Evolutionary conservation across 139 green algal genomes (phyloP).

Genomic region (Chloropicon primus): DNA sequence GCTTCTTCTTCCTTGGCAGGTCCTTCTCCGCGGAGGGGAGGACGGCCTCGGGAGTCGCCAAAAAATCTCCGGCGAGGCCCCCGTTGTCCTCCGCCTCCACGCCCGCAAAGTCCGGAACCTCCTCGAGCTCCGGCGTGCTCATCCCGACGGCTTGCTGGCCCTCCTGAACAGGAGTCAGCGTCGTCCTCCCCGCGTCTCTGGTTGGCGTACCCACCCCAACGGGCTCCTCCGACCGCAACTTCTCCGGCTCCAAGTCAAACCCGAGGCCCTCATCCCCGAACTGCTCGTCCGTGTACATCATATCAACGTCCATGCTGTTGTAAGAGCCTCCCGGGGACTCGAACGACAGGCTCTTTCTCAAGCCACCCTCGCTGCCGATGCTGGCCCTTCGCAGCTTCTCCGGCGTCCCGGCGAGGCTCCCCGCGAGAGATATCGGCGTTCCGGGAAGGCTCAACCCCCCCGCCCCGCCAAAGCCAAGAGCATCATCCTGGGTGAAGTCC

Average conservation of each 20-base stretch:
- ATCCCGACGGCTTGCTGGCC: no score
- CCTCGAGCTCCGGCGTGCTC: background rate
- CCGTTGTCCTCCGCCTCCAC: background rate
- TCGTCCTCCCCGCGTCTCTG: background rate
- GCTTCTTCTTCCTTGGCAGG: background rate
- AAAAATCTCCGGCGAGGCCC: background rate
- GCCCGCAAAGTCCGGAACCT: background rate
- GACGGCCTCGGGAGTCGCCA: background rate
- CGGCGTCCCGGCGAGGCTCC: background rate
- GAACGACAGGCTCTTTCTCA: background rate
- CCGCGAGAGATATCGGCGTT: background rate
- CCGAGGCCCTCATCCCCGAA: background rate
- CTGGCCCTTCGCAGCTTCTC: background rate
- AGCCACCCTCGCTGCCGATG: background rate
- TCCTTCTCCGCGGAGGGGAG: no score
- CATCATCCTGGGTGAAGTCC: conserved; percentile 3
- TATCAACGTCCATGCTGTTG: background rate
- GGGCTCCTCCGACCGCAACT: conserved; percentile 14
- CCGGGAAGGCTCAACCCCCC: background rate
- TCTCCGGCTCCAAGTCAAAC: conserved; percentile 22
- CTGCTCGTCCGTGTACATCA: conserved; percentile 3
- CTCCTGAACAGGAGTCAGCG: background rate
- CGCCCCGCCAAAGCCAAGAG: background rate
- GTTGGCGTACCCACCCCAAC: background rate
- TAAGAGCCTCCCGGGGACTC: background rate